Base-by-base conservation (phyloP, 208 protist genomes). In the Leishmania major region DNA sequence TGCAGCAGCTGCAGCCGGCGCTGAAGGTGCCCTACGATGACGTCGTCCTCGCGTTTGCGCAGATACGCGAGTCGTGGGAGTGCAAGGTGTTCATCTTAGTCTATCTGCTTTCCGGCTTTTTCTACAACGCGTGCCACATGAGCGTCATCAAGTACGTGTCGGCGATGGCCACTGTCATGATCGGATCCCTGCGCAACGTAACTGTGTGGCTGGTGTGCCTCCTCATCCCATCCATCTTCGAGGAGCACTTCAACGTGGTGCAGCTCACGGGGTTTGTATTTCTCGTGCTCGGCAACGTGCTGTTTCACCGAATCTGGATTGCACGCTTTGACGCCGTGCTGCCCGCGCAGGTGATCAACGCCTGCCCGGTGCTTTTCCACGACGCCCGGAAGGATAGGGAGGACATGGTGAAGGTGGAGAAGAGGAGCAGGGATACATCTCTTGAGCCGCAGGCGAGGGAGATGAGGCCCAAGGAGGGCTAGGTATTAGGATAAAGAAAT, bases 111-210 rank as follows among this genome's bases (percentile, higher is more conserved):
- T 80, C 89, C 28, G 88, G 90, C 40, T 86, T 93, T 43, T 85
- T 92, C 57, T 94, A 90, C 88, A 96, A 96, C 75, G 86, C 83
- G 17, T 89, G 85, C 55, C 88, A 94, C 74, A 87, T 93, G 76
- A 87, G 71, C 74, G 91, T 94, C 59, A 92, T 95, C 82, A 94
- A 94, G 80, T 67, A 93, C 71, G 81, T 94, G n/a, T 96, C 93
- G 6, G 93, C 91, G 0, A 84, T 90, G 17, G 84, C 89, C 40
- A 88, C 85, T 37, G 90, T 95, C 55, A 94, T 95, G 93, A 73
- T 96, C 5, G 92, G 90, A 35, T 92, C 88, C 25, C 88, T 94
- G 55, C 89, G 93, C 75, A 95, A 94, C 79, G 78, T 95, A 17
- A 92, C 84, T 17, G 92, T 94, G 75, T 95, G 92, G 91, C 75